Evolutionary conservation across 257 asterid species (phyloP).

Genomic region (Capsicum chinense): DNA sequence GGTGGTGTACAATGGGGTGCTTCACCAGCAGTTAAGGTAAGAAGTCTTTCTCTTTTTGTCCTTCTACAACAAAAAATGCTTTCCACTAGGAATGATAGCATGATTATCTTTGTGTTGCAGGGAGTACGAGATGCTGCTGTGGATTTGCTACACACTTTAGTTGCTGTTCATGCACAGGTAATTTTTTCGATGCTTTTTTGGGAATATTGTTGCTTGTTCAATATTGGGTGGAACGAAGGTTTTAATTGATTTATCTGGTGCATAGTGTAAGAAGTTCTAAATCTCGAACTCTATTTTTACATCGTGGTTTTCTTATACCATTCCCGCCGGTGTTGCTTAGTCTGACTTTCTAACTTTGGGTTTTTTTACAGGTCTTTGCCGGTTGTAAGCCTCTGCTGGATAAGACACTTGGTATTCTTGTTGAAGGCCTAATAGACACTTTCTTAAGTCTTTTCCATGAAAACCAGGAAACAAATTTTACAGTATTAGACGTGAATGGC

Average conservation of each 20-base stretch:
- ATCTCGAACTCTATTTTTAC: not conserved
- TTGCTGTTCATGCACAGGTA: constrained; percentile 98
- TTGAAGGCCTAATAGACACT: constrained; percentile 92
- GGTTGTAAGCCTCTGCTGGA: constrained; percentile 93
- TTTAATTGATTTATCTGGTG: constrained; percentile 3
- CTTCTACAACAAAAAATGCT: constrained; percentile 28
- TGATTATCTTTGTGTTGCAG: constrained; percentile 47
- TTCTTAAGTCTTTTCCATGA: constrained; percentile 84
- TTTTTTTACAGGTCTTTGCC: constrained; percentile 75
- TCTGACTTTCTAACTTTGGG: constrained; percentile 26
- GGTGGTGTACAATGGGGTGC: constrained; percentile 96
- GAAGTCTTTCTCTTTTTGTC: constrained; percentile 30
- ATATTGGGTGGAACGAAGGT: not conserved
- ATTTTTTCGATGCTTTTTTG: constrained; percentile 30
- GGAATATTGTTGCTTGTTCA: not conserved
- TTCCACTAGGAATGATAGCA: constrained; percentile 22
- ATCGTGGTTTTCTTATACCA: not conserved
- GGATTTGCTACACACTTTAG: constrained; percentile 89
- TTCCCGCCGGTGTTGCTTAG: not conserved
- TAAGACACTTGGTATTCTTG: constrained; percentile 91
- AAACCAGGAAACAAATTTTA: constrained; percentile 62
- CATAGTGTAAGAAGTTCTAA: not conserved
- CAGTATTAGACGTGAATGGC: constrained; percentile 87
- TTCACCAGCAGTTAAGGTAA: constrained; percentile 86
- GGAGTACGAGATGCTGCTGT: constrained; percentile 97